Conservation (phyloP, 257 asterid species). For the Primulina huaijiensis region DNA sequence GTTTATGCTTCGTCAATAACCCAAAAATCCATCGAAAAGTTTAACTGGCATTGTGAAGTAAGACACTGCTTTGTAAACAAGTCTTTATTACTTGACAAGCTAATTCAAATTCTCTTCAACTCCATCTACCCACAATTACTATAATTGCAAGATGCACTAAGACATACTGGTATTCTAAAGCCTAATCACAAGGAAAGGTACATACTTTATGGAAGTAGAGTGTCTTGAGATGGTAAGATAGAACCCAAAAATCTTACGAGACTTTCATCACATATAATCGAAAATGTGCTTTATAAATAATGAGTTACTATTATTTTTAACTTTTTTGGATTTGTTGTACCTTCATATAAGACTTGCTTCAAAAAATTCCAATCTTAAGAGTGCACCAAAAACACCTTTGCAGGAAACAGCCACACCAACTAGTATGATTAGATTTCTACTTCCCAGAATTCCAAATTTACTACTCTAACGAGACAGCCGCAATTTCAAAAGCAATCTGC, state of each 20-base stretch:
- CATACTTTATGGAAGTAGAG: neutral
- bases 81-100: neutral
- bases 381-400: neutral
- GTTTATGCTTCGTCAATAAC: neutral
- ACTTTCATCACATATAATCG: neutral
- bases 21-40: neutral
- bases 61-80: neutral
- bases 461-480: neutral
- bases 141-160: neutral
- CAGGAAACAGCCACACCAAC: slow-evolving; percentile 12
- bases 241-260: neutral
- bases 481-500: neutral
- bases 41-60: no score
- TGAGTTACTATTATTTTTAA: neutral
- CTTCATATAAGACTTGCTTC: neutral
- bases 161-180: neutral
- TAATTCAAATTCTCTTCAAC: neutral
- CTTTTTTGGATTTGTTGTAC: neutral
- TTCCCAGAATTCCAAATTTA: slow-evolving; percentile 7
- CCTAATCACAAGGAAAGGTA: neutral
- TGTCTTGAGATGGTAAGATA: neutral
- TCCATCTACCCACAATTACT: neutral
- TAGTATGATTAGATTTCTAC: slow-evolving; percentile 6
- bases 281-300: neutral
- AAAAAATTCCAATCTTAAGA: neutral